Evolutionary conservation across 352 stramenopile genomes (phyloP).

Genomic region (Globisporangium middletonii): DNA sequence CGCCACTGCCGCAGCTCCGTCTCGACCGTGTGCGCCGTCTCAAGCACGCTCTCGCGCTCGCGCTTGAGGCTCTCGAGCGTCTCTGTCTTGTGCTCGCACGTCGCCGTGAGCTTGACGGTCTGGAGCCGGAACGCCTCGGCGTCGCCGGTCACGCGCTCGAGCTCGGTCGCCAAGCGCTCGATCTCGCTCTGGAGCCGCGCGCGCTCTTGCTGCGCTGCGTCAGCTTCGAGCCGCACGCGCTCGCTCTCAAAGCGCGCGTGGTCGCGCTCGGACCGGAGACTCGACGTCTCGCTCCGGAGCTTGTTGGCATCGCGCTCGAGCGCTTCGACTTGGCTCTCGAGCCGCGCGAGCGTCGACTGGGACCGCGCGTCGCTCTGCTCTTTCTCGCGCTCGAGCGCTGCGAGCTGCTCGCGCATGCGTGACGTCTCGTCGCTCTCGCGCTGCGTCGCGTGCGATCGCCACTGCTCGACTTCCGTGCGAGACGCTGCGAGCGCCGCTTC

Average conservation of each 20-base stretch:
- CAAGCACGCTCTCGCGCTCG: slow-evolving; percentile 33
- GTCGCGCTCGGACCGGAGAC: slow-evolving; percentile 41
- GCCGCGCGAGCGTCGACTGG: slow-evolving; percentile 34
- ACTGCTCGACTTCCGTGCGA: slow-evolving; percentile 35
- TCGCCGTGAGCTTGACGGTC: slow-evolving; percentile 45
- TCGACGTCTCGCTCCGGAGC: slow-evolving; percentile 42
- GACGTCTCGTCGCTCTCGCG: slow-evolving; percentile 37
- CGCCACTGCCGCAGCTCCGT: slow-evolving; percentile 34
- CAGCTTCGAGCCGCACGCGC: slow-evolving; percentile 36
- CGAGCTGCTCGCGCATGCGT: slow-evolving; percentile 24
- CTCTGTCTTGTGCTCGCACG: slow-evolving; percentile 48
- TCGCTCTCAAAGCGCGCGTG: slow-evolving; percentile 56
- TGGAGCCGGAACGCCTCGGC: slow-evolving; percentile 36
- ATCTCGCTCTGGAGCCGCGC: slow-evolving; percentile 37
- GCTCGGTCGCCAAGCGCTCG: slow-evolving; percentile 38
- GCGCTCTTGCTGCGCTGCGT: slow-evolving; percentile 45
- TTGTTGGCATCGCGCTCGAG: slow-evolving; percentile 49
- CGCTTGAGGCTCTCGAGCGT: slow-evolving; percentile 38
- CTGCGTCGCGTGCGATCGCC: slow-evolving; percentile 30
- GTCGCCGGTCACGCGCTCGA: slow-evolving; percentile 41
- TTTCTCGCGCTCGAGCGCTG: slow-evolving; percentile 40
- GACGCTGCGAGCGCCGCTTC: slow-evolving; percentile 27
- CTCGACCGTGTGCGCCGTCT: slow-evolving; percentile 46
- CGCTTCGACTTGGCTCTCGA: slow-evolving; percentile 27
- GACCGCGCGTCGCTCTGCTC: slow-evolving; percentile 32